These are phyloP conservation scores for Paxillus involutus DNA, from an alignment of 768 basidiomycete genomes.

Conservation along the genomic window DNA sequence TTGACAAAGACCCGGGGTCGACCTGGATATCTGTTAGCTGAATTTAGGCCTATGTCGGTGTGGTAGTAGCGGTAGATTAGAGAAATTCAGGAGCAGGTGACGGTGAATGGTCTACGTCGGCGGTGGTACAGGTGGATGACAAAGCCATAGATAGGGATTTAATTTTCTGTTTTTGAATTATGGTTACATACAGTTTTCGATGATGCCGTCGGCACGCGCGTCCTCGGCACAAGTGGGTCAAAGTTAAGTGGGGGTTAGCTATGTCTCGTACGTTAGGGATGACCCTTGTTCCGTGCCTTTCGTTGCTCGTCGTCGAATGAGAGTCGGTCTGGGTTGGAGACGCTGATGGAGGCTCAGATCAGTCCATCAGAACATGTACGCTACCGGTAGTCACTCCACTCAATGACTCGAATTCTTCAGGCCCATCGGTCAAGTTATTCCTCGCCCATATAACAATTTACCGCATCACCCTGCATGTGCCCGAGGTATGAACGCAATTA, in stretches of 20 bases:
- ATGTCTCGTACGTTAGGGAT: neutral
- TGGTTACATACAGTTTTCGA: neutral
- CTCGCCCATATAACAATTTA: too few species aligned
- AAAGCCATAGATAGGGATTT: neutral
- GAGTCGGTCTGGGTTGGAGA: neutral
- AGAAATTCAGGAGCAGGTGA: neutral
- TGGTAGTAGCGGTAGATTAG: neutral
- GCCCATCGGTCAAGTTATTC: too few species aligned
- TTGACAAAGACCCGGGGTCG: neutral
- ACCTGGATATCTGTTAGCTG: neutral
- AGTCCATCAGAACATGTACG: constrained; percentile 1
- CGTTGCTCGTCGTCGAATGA: constrained; percentile 1
- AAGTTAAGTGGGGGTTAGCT: neutral
- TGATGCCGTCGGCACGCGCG: neutral
- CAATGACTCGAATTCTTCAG: neutral
- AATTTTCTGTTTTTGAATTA: neutral
- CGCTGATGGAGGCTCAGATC: neutral
- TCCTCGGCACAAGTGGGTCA: constrained; percentile 3
- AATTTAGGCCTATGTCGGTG: neutral
- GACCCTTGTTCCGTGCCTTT: constrained; percentile 2
- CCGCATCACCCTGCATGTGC: too few species aligned
- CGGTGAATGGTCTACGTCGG: neutral
- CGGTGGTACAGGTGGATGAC: constrained; percentile 5
- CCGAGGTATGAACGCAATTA: too few species aligned
- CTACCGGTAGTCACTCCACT: neutral